These are phyloP conservation scores for Trypethelium eluteriae DNA, from an alignment of 495 filamentous ascomycete species.

Conservation along the genomic window DNA sequence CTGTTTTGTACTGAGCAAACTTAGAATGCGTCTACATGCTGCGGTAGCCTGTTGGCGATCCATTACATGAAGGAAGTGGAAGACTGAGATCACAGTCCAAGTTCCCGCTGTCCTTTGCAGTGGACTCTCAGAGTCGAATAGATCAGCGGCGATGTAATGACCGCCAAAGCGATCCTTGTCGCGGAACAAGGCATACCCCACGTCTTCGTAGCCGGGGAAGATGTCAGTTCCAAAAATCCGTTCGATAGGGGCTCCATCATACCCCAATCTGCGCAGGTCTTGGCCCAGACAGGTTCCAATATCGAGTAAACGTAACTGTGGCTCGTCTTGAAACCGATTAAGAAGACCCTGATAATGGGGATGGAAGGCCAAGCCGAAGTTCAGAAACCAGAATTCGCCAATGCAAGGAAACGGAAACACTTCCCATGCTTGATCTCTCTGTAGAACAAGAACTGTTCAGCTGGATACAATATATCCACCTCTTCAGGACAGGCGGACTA, in stretches of 20 bases:
- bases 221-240: constrained; percentile 31
- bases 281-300: constrained; percentile 36
- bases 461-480: too few species aligned
- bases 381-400: constrained; percentile 12
- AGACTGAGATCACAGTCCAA: neutral
- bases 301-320: constrained; percentile 30
- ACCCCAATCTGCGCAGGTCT: constrained; percentile 32
- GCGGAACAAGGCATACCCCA: constrained; percentile 34
- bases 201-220: constrained; percentile 18
- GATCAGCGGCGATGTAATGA: constrained; percentile 25
- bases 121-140: constrained; percentile 19
- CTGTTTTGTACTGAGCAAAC: too few species aligned
- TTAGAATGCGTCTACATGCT: neutral
- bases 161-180: constrained; percentile 27
- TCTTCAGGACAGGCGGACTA: too few species aligned
- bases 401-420: constrained; percentile 25
- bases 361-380: neutral
- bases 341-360: constrained; percentile 15
- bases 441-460: too few species aligned
- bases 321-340: constrained; percentile 19
- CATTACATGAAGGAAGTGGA: too few species aligned
- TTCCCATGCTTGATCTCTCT: constrained; percentile 15
- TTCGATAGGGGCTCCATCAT: constrained; percentile 27
- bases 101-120: neutral
- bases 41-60: neutral